Evolutionary conservation across 2,329 filamentous ascomycete genomes (phyloP), one percentile per base, ranked within the genome.

Genomic region (Rhinocladiella mackenziei): DNA sequence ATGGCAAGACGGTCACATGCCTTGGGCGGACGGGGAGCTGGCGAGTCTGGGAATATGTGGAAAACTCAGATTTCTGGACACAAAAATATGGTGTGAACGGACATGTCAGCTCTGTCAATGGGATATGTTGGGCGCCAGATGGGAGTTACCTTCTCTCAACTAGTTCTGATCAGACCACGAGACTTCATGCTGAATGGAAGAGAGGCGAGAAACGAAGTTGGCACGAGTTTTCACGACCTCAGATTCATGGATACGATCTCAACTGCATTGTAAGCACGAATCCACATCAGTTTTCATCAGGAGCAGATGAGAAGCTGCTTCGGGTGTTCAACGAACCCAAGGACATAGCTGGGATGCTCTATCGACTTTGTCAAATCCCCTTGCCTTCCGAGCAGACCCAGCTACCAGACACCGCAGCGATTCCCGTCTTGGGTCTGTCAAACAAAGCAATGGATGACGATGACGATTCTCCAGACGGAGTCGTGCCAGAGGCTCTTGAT

Each of bases 201-300:
- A 71, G 72, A 20, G 65, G 64, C 2, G 57, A 60, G 2, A 59
- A 56, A 9, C 43, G 51, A 29, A 88, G 87, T 8, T 98, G 92
- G 92, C 91, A 97, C 65, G 92, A 98, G 64, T 89, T 97, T 72
- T 84, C 89, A 1, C 76, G 92, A 37, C 92, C 92, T 3, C 92
- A 98, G 63, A 98, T 98, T 54, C 92, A 98, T 63, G 92, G 92
- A 26, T 98, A 98, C 64, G 91, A 98, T 63, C 76, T 98, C 42
- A 98, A 97, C 70, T 97, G 92, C 64, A 82, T 97, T 52, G 85
- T 89, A 59, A 77, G 81, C 0, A 72, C 96, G 4, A 81, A 80
- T 5, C 66, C 77, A 5, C 75, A 79, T 5, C 84, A 83, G 56
- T 98, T 98, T 61, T 84, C 97, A 15, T 94, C 89, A 2, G 92